Conservation (phyloP, 129 eudicot species). For the Helianthus tuberosus region DNA sequence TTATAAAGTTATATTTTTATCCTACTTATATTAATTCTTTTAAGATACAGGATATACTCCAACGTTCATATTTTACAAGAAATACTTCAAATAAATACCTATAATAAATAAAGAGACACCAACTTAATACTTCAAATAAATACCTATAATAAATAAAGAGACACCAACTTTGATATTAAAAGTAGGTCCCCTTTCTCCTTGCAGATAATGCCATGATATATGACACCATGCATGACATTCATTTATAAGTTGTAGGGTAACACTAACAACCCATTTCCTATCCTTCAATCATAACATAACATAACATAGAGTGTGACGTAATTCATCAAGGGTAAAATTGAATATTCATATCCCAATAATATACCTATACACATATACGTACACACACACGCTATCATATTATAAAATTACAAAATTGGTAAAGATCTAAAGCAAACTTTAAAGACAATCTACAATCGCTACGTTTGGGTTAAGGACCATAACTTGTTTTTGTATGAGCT, state of each 20-base stretch:
- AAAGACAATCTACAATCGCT: not conserved
- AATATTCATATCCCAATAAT: not conserved
- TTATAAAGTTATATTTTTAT: too few relatives aligned
- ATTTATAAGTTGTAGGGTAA: not conserved
- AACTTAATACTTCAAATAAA: not conserved
- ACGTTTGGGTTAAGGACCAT: not conserved
- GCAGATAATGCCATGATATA: constrained; percentile 6
- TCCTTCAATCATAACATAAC: not conserved
- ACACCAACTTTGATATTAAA: not conserved
- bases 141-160: not conserved
- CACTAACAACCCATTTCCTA: not conserved
- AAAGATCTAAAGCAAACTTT: not conserved
- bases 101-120: not conserved
- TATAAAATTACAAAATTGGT: too few relatives aligned
- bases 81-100: not conserved
- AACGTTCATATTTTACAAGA: not conserved
- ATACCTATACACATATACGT: not conserved
- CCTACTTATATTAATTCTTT: not conserved
- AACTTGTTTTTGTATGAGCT: not conserved
- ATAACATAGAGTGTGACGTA: not conserved
- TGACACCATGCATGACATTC: constrained; percentile 33
- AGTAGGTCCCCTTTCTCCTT: constrained; percentile 8
- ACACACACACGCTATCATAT: too few relatives aligned
- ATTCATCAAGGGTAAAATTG: not conserved
- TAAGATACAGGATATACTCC: not conserved